These are phyloP conservation scores for Melampsora americana DNA, from an alignment of 1,284 basidiomycete genomes.

Conservation along the genomic window DNA sequence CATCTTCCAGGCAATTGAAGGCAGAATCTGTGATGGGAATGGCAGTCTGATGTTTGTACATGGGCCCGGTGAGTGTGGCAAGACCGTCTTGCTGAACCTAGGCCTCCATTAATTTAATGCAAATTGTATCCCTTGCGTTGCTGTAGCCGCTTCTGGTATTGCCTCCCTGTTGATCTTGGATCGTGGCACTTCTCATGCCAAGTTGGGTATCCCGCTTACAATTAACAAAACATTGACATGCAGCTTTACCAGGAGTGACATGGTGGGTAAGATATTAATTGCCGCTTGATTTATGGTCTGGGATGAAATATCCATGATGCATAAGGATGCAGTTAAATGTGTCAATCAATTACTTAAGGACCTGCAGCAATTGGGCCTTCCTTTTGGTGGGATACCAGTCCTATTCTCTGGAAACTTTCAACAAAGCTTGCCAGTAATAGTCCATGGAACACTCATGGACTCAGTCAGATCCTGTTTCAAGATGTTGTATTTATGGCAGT, in stretches of 20 bases:
- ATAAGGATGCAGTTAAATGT: conserved; percentile 53
- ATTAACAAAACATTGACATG: neutral
- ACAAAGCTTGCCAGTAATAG: conserved; percentile 57
- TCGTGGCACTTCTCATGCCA: neutral
- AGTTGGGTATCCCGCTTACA: neutral
- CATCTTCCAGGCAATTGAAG: neutral
- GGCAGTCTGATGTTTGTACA: neutral
- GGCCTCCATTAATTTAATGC: neutral
- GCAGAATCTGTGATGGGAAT: too few species aligned
- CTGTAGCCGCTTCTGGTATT: neutral
- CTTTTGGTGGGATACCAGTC: conserved; percentile 57
- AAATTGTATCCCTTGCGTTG: neutral
- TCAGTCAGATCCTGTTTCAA: too few species aligned
- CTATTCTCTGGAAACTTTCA: conserved; percentile 58
- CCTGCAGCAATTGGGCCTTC: conserved; percentile 47
- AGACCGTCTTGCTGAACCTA: neutral
- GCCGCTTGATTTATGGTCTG: conserved; percentile 54
- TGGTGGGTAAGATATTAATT: neutral
- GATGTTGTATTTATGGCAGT: neutral
- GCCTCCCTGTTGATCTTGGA: neutral
- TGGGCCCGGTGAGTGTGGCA: neutral
- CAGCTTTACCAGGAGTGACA: too few species aligned
- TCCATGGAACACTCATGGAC: conserved; percentile 53
- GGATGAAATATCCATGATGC: conserved; percentile 56
- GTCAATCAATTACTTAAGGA: conserved; percentile 54